phyloP scores from a whole-genome alignment of 176 grass and related monocot species.

The Microstegium vimineum region DNA sequence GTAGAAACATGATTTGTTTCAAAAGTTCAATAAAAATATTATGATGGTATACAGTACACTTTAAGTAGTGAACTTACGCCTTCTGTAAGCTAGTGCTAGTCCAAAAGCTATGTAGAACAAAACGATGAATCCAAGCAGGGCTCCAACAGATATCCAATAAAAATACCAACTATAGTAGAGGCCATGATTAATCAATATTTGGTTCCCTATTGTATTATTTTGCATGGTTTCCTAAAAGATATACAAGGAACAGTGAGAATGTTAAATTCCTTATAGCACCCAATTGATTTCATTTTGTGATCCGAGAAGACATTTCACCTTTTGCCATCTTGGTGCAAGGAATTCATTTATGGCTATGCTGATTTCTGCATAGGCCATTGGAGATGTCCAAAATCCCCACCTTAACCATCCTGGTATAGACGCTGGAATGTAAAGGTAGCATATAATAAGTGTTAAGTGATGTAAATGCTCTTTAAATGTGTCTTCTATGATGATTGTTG shows the following conservation, averaged over 20 bases:
- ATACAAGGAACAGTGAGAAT: neutral
- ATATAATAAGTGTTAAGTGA: too few species aligned
- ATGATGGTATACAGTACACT: neutral
- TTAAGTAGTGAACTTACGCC: conserved; percentile 22
- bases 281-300: neutral
- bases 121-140: conserved; percentile 40
- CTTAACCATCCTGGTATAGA: conserved; percentile 56
- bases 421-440: conserved; percentile 4
- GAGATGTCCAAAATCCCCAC: conserved; percentile 70
- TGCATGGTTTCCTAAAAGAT: neutral
- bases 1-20: neutral
- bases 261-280: neutral
- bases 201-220: neutral
- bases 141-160: conserved; percentile 65
- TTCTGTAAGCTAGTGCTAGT: conserved; percentile 46
- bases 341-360: conserved; percentile 57
- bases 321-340: conserved; percentile 67
- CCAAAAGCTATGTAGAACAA: conserved; percentile 51
- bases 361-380: conserved; percentile 55
- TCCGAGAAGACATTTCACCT: conserved; percentile 4
- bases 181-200: neutral
- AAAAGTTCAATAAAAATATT: neutral
- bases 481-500: neutral
- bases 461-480: too few species aligned
- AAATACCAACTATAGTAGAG: conserved; percentile 40